Conservation (phyloP, 352 stramenopile species). For the Phytophthora pseudosyringae region DNA sequence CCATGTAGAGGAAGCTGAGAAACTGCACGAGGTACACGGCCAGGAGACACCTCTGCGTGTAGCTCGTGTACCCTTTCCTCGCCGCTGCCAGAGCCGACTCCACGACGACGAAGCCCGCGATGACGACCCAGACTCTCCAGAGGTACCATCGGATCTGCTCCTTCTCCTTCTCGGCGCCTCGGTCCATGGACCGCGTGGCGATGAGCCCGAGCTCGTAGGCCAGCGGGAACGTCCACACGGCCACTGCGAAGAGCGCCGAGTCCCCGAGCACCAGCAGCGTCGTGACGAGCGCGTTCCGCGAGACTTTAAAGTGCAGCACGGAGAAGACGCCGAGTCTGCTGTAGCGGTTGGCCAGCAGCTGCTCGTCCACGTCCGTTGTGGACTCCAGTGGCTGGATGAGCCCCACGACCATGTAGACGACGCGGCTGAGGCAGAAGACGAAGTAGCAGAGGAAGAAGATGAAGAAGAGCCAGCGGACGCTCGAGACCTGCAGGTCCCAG, state of each 20-base stretch:
- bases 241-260: conserved; percentile 46
- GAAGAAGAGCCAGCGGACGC: conserved; percentile 70
- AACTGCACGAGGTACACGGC: conserved; percentile 54
- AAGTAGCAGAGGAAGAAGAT: conserved; percentile 60
- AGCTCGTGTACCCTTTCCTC: conserved; percentile 50
- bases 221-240: conserved; percentile 54
- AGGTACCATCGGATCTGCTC: conserved; percentile 46
- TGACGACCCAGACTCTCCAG: conserved; percentile 34
- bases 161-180: conserved; percentile 49
- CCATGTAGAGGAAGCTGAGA: conserved; percentile 55
- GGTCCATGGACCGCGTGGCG: conserved; percentile 55
- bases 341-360: conserved; percentile 29
- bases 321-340: conserved; percentile 47
- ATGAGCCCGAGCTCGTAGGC: conserved; percentile 51
- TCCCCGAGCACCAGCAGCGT: conserved; percentile 44
- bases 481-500: conserved; percentile 61
- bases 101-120: conserved; percentile 38
- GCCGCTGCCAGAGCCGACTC: conserved; percentile 39
- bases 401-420: conserved; percentile 49
- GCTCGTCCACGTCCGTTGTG: conserved; percentile 10
- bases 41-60: conserved; percentile 49
- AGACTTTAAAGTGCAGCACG: conserved; percentile 49
- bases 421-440: conserved; percentile 37
- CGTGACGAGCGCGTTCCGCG: conserved; percentile 34
- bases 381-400: conserved; percentile 26